Evolutionary conservation across 2,329 filamentous ascomycete species (phyloP).

Genomic region (Zymoseptoria ardabiliae): DNA sequence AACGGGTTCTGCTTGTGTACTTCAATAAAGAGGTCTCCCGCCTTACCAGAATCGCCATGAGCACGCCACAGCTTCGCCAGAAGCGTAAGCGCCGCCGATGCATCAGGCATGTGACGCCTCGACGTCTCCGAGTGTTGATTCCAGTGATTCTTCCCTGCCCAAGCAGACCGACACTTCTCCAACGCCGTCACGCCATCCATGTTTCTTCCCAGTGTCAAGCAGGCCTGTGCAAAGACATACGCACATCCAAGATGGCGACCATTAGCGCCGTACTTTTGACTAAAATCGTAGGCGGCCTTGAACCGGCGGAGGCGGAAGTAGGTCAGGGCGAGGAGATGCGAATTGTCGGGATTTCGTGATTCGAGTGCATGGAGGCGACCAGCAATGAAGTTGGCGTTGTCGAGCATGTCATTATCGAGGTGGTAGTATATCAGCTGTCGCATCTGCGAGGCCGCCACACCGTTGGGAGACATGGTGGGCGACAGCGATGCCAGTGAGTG

Average conservation of each 20-base stretch:
- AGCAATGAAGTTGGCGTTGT: conserved; percentile 90
- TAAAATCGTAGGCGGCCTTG: conserved; percentile 78
- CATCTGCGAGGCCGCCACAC: conserved; percentile 53
- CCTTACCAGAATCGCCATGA: conserved; percentile 72
- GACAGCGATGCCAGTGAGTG: neutral
- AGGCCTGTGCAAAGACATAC: conserved; percentile 87
- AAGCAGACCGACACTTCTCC: conserved; percentile 71
- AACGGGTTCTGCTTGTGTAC: conserved; percentile 85
- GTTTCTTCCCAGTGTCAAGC: conserved; percentile 67
- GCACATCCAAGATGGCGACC: conserved; percentile 77
- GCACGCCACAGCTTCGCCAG: conserved; percentile 81
- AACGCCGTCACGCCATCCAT: conserved; percentile 76
- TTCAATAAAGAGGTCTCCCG: conserved; percentile 79
- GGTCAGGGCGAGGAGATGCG: conserved; percentile 76
- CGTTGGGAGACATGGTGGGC: conserved; percentile 46
- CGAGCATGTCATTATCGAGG: conserved; percentile 81
- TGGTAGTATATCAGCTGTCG: conserved; percentile 62
- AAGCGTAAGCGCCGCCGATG: conserved; percentile 73
- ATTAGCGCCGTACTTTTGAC: conserved; percentile 62
- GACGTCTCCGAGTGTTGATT: conserved; percentile 70
- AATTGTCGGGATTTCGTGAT: conserved; percentile 68
- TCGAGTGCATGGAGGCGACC: conserved; percentile 81
- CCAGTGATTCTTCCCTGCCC: conserved; percentile 68
- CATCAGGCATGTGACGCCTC: conserved; percentile 70
- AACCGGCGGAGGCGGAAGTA: conserved; percentile 75